Percentiles rank a stretch among this genome's conserved stretches.
These are phyloP conservation scores for Nitzschia inconspicua DNA, from an alignment of 108 stramenopile species.

Conservation along the genomic window DNA sequence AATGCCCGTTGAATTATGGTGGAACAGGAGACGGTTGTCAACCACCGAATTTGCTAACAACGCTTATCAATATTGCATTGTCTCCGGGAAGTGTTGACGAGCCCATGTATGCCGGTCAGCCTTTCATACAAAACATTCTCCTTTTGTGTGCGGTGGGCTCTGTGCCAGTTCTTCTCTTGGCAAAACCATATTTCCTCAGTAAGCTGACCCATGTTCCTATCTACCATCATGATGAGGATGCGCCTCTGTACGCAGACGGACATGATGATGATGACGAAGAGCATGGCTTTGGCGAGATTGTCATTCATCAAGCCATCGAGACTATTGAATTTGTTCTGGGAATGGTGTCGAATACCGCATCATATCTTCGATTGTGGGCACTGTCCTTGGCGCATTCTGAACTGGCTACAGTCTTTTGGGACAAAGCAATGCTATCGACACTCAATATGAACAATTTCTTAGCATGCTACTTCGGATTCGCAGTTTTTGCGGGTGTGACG, in stretches of 20 bases:
- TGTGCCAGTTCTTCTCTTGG: conserved; percentile 91
- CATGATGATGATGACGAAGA: conserved; percentile 75
- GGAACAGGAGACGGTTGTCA: conserved; percentile 95
- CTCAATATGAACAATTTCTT: conserved; percentile 86
- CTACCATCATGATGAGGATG: conserved; percentile 22
- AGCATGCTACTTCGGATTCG: conserved; percentile 93
- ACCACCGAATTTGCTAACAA: conserved; percentile 96
- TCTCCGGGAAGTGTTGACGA: conserved; percentile 92
- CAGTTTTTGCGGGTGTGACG: conserved; percentile 93
- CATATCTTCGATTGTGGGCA: conserved; percentile 99
- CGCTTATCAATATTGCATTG: conserved; percentile 97
- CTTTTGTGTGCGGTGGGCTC: conserved; percentile 86
- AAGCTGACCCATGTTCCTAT: conserved; percentile 44
- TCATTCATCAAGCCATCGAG: conserved; percentile 97
- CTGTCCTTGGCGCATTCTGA: conserved; percentile 98
- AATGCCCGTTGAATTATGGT: conserved; percentile 90
- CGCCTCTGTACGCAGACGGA: conserved; percentile 37
- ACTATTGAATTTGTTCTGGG: conserved; percentile 99
- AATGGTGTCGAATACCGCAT: conserved; percentile 98
- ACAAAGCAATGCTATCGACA: conserved; percentile 93
- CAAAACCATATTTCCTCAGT: conserved; percentile 88
- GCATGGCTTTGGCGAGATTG: conserved; percentile 86
- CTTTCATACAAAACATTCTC: conserved; percentile 79
- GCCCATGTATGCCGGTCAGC: conserved; percentile 93
- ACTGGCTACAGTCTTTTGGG: conserved; percentile 98